phyloP scores from a whole-genome alignment of 345 rosid genomes.

The Fremontodendron californicum region DNA sequence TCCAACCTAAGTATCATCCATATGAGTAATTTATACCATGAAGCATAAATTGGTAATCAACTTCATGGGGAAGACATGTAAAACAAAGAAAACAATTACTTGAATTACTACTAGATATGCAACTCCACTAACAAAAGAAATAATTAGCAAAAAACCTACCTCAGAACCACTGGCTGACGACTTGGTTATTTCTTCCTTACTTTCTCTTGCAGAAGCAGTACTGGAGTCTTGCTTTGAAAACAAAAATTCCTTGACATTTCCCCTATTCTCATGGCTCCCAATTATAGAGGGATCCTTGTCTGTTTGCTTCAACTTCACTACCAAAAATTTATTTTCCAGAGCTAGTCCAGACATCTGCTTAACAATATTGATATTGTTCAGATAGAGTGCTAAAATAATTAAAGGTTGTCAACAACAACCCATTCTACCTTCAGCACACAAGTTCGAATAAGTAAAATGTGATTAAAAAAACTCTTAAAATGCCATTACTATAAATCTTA shows the following conservation, averaged over 20 bases:
- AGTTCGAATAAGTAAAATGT: background rate
- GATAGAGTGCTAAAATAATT: background rate
- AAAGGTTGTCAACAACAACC: background rate
- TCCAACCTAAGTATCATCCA: background rate
- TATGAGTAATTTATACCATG: background rate
- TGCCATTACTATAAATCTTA: background rate
- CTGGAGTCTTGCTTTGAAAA: conserved; percentile 22
- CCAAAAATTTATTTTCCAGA: conserved; percentile 54
- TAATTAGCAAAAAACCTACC: conserved; percentile 26
- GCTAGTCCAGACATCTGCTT: conserved; percentile 62
- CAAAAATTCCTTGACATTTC: conserved; percentile 13
- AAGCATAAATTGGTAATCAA: background rate
- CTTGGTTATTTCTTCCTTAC: conserved; percentile 27
- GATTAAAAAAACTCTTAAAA: background rate
- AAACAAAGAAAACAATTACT: background rate
- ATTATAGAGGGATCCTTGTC: conserved; percentile 25
- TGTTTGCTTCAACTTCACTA: conserved; percentile 48
- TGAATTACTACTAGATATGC: background rate
- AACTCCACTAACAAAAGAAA: background rate
- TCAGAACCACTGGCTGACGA: conserved; percentile 24
- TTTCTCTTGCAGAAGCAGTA: conserved; percentile 21
- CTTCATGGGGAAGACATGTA: background rate
- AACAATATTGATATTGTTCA: background rate
- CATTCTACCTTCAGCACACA: background rate
- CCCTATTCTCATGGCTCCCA: conserved; percentile 17